Evolutionary conservation across 108 stramenopile genomes (phyloP), one percentile per base, ranked within the genome.

Genomic region (Pseudonitzschia multiseries): DNA sequence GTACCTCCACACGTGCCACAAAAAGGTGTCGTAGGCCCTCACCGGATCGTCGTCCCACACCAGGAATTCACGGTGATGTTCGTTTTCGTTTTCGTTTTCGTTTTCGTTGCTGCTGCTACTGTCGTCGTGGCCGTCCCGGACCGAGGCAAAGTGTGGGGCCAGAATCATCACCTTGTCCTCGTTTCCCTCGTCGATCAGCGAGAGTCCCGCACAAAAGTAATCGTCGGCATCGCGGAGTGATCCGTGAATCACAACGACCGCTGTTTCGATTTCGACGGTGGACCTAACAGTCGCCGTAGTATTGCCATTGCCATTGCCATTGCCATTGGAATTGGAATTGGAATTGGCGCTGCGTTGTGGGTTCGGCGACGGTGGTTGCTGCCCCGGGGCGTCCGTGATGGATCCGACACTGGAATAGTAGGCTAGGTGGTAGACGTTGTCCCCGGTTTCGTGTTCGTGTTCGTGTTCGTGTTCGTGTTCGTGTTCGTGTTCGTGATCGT

Each of bases 1-100:
- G 51, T 93, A 95, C 42, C 91, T 81, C 81, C 86, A 95, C 0
- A 89, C 81, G 79, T 95, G 91, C 10, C 69, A 40, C 20, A 88
- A 73, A 24, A 81, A 83, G 31, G 70, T 40, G 22, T 46, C 21
- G 33, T 31, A 40, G 8, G 26, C 40, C 4, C 27, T 28, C 4
- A 15, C 26, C 62, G 66, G 27, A 21, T 90, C n/a, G n/a, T 21
- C 89, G 22, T 73, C 74, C 94, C 94, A 95, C 36, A 77, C 68
- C 33, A 92, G 22, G 1, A 69, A 17, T 27, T 50, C 17, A 18
- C 21, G 8, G 40, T 12, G 14, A 2, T 57, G 26, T 9, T 73
- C 57, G 21, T 42, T 52, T 2, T 78, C 46, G 53, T 15, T 61
- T 26, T 31, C 44, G 32, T 10, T 46, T 4, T 22, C 18, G 10